Evolutionary conservation across 768 basidiomycete species (phyloP).

Genomic region (Auriculariales sp.): DNA sequence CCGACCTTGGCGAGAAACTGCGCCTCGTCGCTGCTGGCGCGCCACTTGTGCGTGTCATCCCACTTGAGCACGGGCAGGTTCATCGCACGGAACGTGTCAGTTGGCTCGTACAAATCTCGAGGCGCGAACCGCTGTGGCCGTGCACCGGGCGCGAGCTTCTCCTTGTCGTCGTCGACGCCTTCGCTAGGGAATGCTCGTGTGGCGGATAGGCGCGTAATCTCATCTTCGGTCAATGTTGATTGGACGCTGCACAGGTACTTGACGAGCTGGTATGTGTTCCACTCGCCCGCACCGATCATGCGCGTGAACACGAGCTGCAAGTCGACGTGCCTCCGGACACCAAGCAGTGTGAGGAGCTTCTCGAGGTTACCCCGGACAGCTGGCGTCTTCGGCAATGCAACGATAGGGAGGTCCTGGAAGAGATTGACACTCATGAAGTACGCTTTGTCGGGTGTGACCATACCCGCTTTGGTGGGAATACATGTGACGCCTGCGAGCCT

Average conservation of each 20-base stretch:
- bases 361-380: slow-evolving; percentile 58
- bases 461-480: slow-evolving; percentile 61
- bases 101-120: slow-evolving; percentile 73
- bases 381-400: slow-evolving; percentile 50
- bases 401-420: slow-evolving; percentile 79
- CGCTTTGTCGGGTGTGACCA: slow-evolving; percentile 53
- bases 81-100: slow-evolving; percentile 52
- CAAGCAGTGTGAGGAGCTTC: slow-evolving; percentile 53
- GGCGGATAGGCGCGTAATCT: slow-evolving; percentile 39
- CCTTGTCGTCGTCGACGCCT: slow-evolving; percentile 22
- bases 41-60: slow-evolving; percentile 71
- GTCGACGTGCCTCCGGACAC: slow-evolving; percentile 84
- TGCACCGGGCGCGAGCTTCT: slow-evolving; percentile 6
- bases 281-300: slow-evolving; percentile 82
- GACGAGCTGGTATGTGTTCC: slow-evolving; percentile 74
- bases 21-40: slow-evolving; percentile 72
- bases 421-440: slow-evolving; percentile 81
- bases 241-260: slow-evolving; percentile 80
- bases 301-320: slow-evolving; percentile 86
- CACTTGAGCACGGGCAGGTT: slow-evolving; percentile 79
- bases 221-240: slow-evolving; percentile 38
- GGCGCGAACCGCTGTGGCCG: slow-evolving; percentile 59
- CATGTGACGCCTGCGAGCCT: slow-evolving; percentile 39
- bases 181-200: slow-evolving; percentile 60
- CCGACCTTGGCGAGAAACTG: slow-evolving; percentile 67